Conservation (phyloP, 345 rosid genomes). For the Gossypium sturtianum region DNA sequence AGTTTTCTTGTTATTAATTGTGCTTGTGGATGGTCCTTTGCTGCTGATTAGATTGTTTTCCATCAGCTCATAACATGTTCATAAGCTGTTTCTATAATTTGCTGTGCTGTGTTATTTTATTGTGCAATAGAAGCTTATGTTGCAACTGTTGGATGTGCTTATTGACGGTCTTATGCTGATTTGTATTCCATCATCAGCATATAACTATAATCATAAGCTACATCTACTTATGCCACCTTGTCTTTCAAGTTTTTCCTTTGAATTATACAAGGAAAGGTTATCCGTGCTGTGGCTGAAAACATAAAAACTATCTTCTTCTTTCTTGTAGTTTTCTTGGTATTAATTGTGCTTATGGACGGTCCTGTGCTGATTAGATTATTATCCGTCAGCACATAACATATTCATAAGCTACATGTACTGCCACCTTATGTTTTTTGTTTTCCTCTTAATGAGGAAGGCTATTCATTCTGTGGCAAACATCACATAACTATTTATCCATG, state of each 20-base stretch:
- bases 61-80: slow-evolving; percentile 5
- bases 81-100: neutral
- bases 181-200: slow-evolving; percentile 12
- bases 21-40: slow-evolving; percentile 10
- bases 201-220: slow-evolving; percentile 28
- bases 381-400: slow-evolving; percentile 7
- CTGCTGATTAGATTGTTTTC: neutral
- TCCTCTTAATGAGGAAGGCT: neutral
- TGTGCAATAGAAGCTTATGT: neutral
- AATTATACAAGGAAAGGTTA: slow-evolving; percentile 6
- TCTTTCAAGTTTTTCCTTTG: slow-evolving; percentile 10
- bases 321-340: neutral
- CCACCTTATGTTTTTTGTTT: neutral
- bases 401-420: slow-evolving; percentile 5
- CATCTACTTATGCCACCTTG: neutral
- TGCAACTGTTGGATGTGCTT: slow-evolving; percentile 4
- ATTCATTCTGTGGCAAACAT: slow-evolving; percentile 4
- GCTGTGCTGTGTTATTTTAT: neutral
- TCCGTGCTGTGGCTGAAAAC: neutral
- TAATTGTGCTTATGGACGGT: slow-evolving; percentile 8
- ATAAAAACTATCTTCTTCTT: neutral
- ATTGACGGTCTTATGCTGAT: slow-evolving; percentile 23
- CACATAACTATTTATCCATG: neutral
- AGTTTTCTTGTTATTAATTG: neutral
- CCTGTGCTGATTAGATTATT: slow-evolving; percentile 5